Percentiles rank a stretch among this genome's conserved stretches.
Conservation (phyloP, 2,329 filamentous ascomycete genomes). For the Claviceps citrina region DNA sequence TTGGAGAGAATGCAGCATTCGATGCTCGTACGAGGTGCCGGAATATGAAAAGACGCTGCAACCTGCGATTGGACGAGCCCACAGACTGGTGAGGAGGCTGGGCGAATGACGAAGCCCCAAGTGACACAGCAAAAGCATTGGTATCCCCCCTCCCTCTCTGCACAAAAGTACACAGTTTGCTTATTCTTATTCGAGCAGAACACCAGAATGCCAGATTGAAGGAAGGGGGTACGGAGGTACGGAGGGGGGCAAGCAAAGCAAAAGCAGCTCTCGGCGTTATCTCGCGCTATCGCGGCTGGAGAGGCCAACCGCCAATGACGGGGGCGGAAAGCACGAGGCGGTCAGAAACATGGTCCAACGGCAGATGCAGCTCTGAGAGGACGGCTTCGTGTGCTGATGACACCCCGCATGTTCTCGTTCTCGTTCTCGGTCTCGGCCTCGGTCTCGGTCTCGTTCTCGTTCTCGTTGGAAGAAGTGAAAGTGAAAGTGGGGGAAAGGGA, state of each 20-base stretch:
- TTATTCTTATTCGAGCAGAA: no score
- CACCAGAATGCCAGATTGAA: no score
- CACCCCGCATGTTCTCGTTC: background rate
- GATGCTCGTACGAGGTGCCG: no score
- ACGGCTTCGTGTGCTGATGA: background rate
- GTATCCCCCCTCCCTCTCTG: no score
- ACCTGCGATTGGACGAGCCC: background rate
- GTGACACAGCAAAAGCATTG: constrained; percentile 1
- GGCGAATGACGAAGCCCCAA: background rate
- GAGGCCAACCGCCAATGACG: background rate
- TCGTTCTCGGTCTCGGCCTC: no score
- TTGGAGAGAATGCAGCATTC: no score
- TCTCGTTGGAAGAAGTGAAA: no score
- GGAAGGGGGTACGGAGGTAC: no score
- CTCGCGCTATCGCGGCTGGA: background rate
- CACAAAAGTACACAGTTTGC: no score
- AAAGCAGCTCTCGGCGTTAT: background rate
- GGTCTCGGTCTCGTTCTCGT: no score
- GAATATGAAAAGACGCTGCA: background rate
- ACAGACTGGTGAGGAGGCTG: background rate
- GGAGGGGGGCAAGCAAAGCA: background rate
- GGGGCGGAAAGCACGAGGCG: background rate
- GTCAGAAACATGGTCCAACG: constrained; percentile 3
- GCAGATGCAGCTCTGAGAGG: background rate
- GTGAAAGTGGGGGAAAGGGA: background rate